Evolutionary conservation across 1,139 yeast species (phyloP), one percentile per base, ranked within the genome.

Genomic region (Lodderomyces jiufengensis): DNA sequence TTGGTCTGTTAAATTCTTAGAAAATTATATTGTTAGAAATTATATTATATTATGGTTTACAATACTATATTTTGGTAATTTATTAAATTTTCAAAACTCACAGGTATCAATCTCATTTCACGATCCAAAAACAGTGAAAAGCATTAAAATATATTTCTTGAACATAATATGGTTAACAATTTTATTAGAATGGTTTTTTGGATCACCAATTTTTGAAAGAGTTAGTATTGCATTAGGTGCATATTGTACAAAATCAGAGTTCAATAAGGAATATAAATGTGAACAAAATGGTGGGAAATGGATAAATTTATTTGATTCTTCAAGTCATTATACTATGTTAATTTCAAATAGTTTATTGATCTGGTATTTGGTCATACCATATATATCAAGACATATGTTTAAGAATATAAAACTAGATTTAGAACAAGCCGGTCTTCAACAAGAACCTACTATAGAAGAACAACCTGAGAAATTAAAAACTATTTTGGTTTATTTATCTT

Each of bases 321-420:
- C 85, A 20, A 86, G 88, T 0, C 88, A 81, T 51, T 73, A 70
- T 41, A 74, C 76, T 46, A 66, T 79, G 32, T 46, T 79, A 3
- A 55, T 70, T 2, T 70, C 77, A n/a, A 58, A 73, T 29, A 68
- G 78, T 38, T 47, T 74, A 40, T 54, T 75, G 6, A 40, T 73
- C 3, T 57, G 73, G 62, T 50, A 59, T 30, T 75, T 67, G 39
- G 36, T 66, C 29, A 35, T 39, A 30, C 43, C 29, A 18, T 37
- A 12, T 34, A 8, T 28, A 21, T 31, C 31, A 33, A 36, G 29
- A 11, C 15, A 3, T 12, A 32, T 18, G 34, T 33, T 25, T 34
- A 51, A 22, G 33, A 33, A 22, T 43, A 37, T 32, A 44, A 43
- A 21, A 45, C 42, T 27, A 33, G 44, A 23, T n/a, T 31, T 21